These are phyloP conservation scores for Camellia oleifera DNA, from an alignment of 179 eudicot species.

Conservation along the genomic window DNA sequence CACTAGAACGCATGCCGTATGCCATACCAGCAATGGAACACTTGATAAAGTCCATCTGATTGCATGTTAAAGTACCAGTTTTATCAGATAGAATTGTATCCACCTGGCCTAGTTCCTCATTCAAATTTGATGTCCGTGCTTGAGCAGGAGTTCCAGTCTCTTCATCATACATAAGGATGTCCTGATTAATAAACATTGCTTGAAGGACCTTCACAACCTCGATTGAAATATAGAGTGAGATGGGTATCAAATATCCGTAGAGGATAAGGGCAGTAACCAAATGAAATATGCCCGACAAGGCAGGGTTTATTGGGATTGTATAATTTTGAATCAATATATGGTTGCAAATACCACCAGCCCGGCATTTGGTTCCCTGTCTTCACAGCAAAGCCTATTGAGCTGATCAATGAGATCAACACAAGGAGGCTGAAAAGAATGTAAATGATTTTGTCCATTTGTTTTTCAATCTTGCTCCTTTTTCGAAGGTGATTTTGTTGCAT, in stretches of 20 bases:
- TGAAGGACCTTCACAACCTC: conserved; percentile 97
- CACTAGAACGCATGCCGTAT: conserved; percentile 76
- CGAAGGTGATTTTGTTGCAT: conserved; percentile 58
- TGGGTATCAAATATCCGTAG: conserved; percentile 91
- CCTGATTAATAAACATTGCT: conserved; percentile 84
- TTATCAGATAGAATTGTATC: conserved; percentile 98
- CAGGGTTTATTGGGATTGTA: conserved; percentile 42
- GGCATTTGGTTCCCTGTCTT: conserved; percentile 37
- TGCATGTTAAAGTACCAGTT: conserved; percentile 96
- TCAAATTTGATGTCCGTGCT: conserved; percentile 95
- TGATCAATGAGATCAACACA: conserved; percentile 45
- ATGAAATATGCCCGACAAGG: conserved; percentile 63
- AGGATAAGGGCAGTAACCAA: conserved; percentile 91
- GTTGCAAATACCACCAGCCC: conserved; percentile 46
- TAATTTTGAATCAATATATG: conserved; percentile 18
- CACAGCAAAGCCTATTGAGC: conserved; percentile 47
- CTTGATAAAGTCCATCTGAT: conserved; percentile 95
- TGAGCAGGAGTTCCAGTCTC: conserved; percentile 93
- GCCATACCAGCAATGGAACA: conserved; percentile 87
- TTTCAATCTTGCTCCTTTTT: conserved; percentile 59
- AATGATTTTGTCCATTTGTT: conserved; percentile 62
- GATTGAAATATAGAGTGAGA: conserved; percentile 91
- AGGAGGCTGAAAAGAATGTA: conserved; percentile 51
- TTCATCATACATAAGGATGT: conserved; percentile 79
- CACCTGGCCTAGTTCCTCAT: conserved; percentile 94